Conservation (phyloP, 371 early-diverging fungal species). For the Mucor sp. region DNA sequence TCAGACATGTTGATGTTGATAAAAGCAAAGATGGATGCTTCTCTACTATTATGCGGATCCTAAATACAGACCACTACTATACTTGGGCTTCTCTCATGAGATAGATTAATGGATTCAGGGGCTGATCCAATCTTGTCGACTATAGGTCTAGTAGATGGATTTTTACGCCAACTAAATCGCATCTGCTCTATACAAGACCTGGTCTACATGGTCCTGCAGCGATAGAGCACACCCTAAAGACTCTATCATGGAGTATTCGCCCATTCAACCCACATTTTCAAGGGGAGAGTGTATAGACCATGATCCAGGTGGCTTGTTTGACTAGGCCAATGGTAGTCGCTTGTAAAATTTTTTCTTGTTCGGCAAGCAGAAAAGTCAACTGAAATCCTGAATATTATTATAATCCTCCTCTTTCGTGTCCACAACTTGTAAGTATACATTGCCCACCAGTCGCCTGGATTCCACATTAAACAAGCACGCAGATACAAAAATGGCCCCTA, state of each 20-base stretch:
- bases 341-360: not conserved
- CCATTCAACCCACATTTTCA: not conserved
- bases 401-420: conserved; percentile 8
- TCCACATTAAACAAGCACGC: too few relatives aligned
- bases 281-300: not conserved
- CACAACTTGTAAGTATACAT: conserved; percentile 5
- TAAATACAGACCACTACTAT: not conserved
- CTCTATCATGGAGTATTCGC: not conserved
- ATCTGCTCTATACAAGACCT: not conserved
- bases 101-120: not conserved
- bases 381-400: not conserved
- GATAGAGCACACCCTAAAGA: not conserved
- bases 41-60: not conserved
- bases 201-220: not conserved
- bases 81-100: not conserved
- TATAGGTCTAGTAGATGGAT: not conserved
- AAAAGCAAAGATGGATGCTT: not conserved
- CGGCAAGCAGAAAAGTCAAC: not conserved
- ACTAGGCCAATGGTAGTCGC: not conserved
- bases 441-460: too few relatives aligned
- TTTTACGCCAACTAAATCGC: not conserved
- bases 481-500: conserved; percentile 55
- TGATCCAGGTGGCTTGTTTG: not conserved
- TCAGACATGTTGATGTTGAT: not conserved
- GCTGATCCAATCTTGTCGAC: not conserved